These are phyloP conservation scores for Rubia yunnanensis DNA, from an alignment of 257 asterid species.

Conservation along the genomic window DNA sequence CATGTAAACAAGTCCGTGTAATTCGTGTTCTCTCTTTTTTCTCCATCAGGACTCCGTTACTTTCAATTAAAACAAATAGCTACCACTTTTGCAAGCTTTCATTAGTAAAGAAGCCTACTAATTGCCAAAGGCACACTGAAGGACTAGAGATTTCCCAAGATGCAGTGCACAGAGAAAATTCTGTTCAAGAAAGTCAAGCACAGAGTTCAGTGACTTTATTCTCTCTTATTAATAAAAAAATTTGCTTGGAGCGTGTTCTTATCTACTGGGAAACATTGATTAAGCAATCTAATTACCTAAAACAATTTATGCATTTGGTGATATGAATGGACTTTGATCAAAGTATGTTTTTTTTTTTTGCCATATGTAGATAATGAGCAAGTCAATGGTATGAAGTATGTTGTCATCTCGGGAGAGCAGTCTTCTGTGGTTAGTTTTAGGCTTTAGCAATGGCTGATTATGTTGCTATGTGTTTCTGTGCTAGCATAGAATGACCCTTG, in stretches of 20 bases:
- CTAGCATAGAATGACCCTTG: constrained; percentile 1
- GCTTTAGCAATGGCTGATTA: constrained; percentile 1
- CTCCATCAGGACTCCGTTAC: constrained; percentile 45
- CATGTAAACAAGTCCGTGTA: neutral
- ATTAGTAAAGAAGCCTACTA: constrained; percentile 23
- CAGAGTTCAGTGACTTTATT: constrained; percentile 8
- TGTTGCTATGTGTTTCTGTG: constrained; percentile 3
- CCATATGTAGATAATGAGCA: constrained; percentile 22
- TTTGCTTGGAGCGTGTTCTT: neutral
- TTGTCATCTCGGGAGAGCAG: constrained; percentile 68
- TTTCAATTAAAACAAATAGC: constrained; percentile 56
- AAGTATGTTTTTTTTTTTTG: constrained; percentile 7
- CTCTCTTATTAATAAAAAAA: neutral
- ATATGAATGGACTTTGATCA: neutral
- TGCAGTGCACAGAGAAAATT: constrained; percentile 13
- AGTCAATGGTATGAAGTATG: constrained; percentile 32
- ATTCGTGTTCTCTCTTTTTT: neutral
- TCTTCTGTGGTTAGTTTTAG: constrained; percentile 41
- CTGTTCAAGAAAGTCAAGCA: constrained; percentile 19
- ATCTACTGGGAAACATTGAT: neutral
- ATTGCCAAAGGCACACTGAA: constrained; percentile 16
- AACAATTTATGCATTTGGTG: neutral
- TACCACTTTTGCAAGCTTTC: constrained; percentile 96
- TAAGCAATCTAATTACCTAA: neutral
- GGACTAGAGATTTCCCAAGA: constrained; percentile 16